Evolutionary conservation across 495 filamentous ascomycete species (phyloP).

Genomic region (Penicillium subrubescens): DNA sequence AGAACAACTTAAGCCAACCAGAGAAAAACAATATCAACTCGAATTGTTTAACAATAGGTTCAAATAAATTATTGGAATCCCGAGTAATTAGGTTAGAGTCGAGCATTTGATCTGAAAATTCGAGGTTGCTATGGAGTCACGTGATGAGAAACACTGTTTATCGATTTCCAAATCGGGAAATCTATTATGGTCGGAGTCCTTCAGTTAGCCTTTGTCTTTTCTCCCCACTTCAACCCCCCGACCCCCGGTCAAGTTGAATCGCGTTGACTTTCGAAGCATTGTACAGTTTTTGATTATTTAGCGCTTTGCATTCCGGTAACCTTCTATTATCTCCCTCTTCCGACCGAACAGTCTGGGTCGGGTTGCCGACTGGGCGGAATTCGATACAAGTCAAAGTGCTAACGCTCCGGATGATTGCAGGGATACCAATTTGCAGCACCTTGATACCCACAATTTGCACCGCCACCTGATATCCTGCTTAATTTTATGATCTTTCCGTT

Average conservation of each 20-base stretch:
- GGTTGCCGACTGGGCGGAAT: slow-evolving; percentile 23
- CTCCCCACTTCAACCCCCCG: slow-evolving; percentile 24
- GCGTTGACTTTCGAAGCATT: slow-evolving; percentile 19
- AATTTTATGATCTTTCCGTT: slow-evolving; percentile 25
- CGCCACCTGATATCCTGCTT: slow-evolving; percentile 16
- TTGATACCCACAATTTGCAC: slow-evolving; percentile 27
- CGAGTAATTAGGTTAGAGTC: not conserved
- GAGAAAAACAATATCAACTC: not conserved
- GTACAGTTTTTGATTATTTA: slow-evolving; percentile 34
- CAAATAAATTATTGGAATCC: not conserved
- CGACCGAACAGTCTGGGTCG: slow-evolving; percentile 13
- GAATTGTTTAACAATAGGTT: not conserved
- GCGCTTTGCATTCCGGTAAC: slow-evolving; percentile 35
- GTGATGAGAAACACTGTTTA: slow-evolving; percentile 45
- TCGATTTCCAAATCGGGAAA: slow-evolving; percentile 46
- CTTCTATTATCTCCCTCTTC: slow-evolving; percentile 5
- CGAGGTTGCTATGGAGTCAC: slow-evolving; percentile 11
- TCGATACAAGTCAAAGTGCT: slow-evolving; percentile 13
- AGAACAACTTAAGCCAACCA: too few species aligned
- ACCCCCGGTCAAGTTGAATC: slow-evolving; percentile 18
- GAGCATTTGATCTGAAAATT: not conserved
- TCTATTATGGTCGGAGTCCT: slow-evolving; percentile 35
- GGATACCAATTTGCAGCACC: slow-evolving; percentile 32
- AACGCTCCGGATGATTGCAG: slow-evolving; percentile 28
- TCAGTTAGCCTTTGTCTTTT: slow-evolving; percentile 27